A percentile compares a stretch with the other conserved stretches of the same genome.
Evolutionary conservation across 2,329 filamentous ascomycete species (phyloP).

Genomic region (Ophiostoma sp.): DNA sequence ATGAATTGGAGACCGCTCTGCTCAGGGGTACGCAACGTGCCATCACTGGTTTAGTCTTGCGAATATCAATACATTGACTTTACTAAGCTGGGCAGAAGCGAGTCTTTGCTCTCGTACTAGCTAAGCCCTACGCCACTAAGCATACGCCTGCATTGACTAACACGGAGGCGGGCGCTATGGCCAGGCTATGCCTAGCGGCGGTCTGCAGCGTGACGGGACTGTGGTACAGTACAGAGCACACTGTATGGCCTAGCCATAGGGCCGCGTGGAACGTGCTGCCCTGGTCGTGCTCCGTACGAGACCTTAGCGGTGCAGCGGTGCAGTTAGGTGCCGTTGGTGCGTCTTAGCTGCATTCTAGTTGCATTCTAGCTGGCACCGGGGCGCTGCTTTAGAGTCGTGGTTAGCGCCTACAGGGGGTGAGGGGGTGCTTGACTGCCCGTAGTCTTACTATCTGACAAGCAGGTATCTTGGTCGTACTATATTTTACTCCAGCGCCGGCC

Average conservation of each 20-base stretch:
- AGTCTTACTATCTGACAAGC: too few relatives aligned
- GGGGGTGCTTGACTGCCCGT: too few relatives aligned
- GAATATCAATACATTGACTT: too few relatives aligned
- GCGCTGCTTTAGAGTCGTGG: background rate
- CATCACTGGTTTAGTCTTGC: too few relatives aligned
- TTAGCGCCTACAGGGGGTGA: constrained; percentile 5
- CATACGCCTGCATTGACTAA: background rate
- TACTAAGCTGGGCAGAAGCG: too few relatives aligned
- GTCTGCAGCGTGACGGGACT: background rate
- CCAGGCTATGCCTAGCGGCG: constrained; percentile 4
- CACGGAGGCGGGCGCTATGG: constrained; percentile 8
- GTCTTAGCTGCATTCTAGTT: constrained; percentile 10
- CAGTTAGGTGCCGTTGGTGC: constrained; percentile 2
- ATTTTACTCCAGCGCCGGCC: background rate
- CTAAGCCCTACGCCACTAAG: background rate
- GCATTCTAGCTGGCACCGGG: constrained; percentile 3
- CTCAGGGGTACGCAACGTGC: too few relatives aligned
- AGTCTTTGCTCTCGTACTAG: background rate
- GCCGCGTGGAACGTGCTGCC: constrained; percentile 12
- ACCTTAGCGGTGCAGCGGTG: constrained; percentile 5
- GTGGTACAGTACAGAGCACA: constrained; percentile 7
- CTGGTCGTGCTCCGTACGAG: constrained; percentile 6
- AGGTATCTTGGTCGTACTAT: too few relatives aligned
- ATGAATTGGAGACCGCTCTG: too few relatives aligned
- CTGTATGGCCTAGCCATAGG: constrained; percentile 10